Evolutionary conservation across 2,329 filamentous ascomycete genomes (phyloP).

Genomic region (Aureobasidium sp.): DNA sequence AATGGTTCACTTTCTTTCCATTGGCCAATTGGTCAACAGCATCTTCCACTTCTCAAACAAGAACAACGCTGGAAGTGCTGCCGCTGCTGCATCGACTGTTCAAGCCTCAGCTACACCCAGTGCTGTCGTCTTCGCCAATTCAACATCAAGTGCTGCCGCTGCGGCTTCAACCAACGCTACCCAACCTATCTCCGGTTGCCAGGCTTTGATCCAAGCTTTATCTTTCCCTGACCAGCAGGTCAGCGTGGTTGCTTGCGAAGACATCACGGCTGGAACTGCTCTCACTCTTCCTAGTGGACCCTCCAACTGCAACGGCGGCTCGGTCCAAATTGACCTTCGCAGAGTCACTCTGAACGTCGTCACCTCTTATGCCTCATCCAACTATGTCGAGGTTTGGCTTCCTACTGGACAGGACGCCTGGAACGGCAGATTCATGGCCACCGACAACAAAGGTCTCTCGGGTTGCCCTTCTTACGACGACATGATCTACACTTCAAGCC

Average conservation of each 20-base stretch:
- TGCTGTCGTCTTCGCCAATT: background rate
- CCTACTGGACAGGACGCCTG: conserved; percentile 21
- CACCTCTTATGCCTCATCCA: background rate
- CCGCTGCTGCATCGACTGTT: background rate
- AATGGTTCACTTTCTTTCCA: background rate
- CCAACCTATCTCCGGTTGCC: background rate
- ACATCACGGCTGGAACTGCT: background rate
- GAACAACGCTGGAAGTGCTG: background rate
- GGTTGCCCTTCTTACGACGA: conserved; percentile 26
- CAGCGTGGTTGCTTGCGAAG: background rate
- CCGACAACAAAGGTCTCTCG: conserved; percentile 27
- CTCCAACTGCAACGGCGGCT: background rate
- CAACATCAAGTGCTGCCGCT: background rate
- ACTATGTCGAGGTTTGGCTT: conserved; percentile 35
- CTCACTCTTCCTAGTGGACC: background rate
- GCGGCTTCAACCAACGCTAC: background rate
- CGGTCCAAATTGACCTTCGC: background rate
- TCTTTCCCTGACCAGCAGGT: background rate
- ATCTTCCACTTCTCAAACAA: background rate
- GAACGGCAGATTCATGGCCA: conserved; percentile 17
- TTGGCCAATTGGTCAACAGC: background rate
- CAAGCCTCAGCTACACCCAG: background rate
- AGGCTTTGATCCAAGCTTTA: background rate
- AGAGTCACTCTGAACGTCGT: background rate
- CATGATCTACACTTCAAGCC: conserved; percentile 23